Evolutionary conservation across 441 rosid species (phyloP).

Genomic region (Biscutella laevigata): DNA sequence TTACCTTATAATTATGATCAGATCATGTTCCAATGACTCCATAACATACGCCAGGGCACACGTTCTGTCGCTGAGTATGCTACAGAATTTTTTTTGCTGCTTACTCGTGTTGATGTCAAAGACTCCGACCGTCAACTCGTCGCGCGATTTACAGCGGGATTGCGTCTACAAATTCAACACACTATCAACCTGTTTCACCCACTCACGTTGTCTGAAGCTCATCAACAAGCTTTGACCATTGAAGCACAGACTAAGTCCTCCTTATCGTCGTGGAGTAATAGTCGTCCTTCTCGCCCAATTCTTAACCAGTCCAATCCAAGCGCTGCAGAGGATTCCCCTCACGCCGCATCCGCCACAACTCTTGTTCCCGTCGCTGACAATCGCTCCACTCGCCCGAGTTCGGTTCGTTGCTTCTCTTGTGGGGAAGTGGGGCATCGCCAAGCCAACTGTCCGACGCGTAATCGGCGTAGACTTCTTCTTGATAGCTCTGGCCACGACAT

Average conservation of each 20-base stretch:
- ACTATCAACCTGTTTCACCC: not conserved
- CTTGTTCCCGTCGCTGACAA: too few species aligned
- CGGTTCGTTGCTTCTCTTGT: not conserved
- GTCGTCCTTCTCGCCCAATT: too few species aligned
- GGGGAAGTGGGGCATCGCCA: not conserved
- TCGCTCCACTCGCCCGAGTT: too few species aligned
- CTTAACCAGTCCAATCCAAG: too few species aligned
- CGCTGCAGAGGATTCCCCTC: too few species aligned
- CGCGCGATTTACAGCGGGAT: not conserved
- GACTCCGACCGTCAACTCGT: not conserved
- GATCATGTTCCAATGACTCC: not conserved
- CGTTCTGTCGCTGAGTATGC: not conserved
- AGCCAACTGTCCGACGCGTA: not conserved
- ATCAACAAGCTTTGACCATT: not conserved
- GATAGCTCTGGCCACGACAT: not conserved
- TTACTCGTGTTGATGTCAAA: not conserved
- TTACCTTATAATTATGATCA: not conserved
- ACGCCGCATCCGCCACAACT: too few species aligned
- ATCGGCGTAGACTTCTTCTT: not conserved
- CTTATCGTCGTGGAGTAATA: too few species aligned
- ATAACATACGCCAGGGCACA: not conserved
- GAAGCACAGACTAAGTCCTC: not conserved
- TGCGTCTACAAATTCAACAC: not conserved
- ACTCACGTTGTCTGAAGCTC: fast-evolving
- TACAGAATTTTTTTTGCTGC: not conserved